Evolutionary conservation across 164 flowering plant genomes (phyloP), one percentile per base, ranked within the genome.

Genomic region (Aristolochia contorta): DNA sequence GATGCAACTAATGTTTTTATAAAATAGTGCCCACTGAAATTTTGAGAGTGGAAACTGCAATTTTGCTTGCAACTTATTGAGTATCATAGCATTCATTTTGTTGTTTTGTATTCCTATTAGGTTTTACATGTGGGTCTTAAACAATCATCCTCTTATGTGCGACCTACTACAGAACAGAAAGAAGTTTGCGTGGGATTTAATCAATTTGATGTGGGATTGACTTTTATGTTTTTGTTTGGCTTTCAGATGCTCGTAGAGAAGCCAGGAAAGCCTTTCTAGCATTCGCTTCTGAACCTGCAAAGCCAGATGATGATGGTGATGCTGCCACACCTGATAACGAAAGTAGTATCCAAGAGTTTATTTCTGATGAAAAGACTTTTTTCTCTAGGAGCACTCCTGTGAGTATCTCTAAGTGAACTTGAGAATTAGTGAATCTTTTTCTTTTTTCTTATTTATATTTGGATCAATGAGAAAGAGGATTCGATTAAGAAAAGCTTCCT

Each of bases 211-310:
- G 14, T 20, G 20, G 22, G 22, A 18, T 1, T 49, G 53, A 49
- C 53, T 20, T 18, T 49, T 1, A 49, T 49, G 20, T 20, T 49
- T 16, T 49, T 61, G 45, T 27, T 27, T 56, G 30, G 47, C 30
- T 60, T 58, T 61, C 69, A 92, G 96, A 84, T 79, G 81, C 82
- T 55, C 86, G 88, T 12, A 74, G 98, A 67, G 89, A 87, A 75
- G 98, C 94, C 53, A 81, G 98, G 63, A 89, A 83, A 80, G 97
- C 98, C 53, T 83, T 92, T 58, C 65, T 92, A 41, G 97, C 97
- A 46, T 82, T 89, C 73, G 82, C 91, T 55, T 67, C 81, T 27
- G 80, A 78, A 68, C 79, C 79, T 63, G 65, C 61, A 41, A 78
- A 54, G 54, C 58, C 63, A 37, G 43, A 9, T 54, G 55, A 57